Evolutionary conservation across 2,329 filamentous ascomycete genomes (phyloP), one percentile per base, ranked within the genome.

Genomic region (Colletotrichum theobromicola): DNA sequence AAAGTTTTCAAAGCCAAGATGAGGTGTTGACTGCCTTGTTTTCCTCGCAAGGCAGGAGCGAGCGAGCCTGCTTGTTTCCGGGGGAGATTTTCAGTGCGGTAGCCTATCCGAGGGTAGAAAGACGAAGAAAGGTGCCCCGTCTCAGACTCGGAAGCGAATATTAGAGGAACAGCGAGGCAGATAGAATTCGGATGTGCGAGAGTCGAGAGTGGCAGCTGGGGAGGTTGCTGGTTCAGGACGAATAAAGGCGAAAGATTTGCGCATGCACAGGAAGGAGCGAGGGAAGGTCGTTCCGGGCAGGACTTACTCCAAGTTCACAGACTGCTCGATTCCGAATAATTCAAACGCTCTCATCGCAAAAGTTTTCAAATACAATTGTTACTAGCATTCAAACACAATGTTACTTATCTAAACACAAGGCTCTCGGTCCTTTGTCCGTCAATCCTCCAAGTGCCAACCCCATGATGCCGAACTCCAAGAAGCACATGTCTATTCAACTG

Each of bases 91-190:
- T 16, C 4, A 37, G 18, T 7, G 16, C 16, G 3, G 4, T 3
- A 42, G 37, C 37, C 16, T 42, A 4, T 0, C 16, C 18, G 35
- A 1, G 0, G 7, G 35, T 1, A 0, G 35, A 42, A 42, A 7
- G 0, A 9, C 7, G 0, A 18, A n/a, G 35, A 46, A 21, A n/a
- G 12, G 12, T 8, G 2, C 5, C 9, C 18, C 10, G 9, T 4
- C 42, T 12, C 0, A n/a, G 10, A 21, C 10, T 0, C 3, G 10
- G 10, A 21, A 2, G 5, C n/a, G n/a, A 46, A n/a, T 0, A 46
- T 12, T 3, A 2, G n/a, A 12, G 5, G 2, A 21, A 46, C 4
- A 1, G n/a, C 0, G 7, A 46, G 10, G 5, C 0, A 46, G n/a
- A 46, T 9, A 4, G 37, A n/a, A 46, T 9, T 46, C 9, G n/a